Evolutionary conservation across 2,329 filamentous ascomycete genomes (phyloP).

Genomic region (Pseudogymnoascus sp.): DNA sequence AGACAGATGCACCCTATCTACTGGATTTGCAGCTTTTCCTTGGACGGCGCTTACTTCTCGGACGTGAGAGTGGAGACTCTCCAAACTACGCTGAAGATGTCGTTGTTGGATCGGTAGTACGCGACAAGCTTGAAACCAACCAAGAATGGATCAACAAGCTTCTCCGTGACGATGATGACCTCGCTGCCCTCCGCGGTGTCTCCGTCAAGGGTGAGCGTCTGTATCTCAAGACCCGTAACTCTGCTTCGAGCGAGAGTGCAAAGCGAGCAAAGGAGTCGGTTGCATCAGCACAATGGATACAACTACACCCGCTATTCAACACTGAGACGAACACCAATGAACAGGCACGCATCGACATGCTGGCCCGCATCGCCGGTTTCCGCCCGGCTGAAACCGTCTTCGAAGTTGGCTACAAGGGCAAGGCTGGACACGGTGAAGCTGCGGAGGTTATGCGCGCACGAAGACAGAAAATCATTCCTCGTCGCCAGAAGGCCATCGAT

Average conservation of each 20-base stretch:
- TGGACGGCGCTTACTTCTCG: conserved; percentile 71
- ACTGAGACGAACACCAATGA: conserved; percentile 57
- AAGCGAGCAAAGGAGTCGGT: conserved; percentile 76
- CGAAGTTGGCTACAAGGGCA: conserved; percentile 71
- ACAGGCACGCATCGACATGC: conserved; percentile 71
- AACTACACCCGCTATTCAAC: conserved; percentile 74
- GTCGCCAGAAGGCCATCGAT: conserved; percentile 32
- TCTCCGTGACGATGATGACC: conserved; percentile 64
- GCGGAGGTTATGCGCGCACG: conserved; percentile 68
- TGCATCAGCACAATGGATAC: conserved; percentile 58
- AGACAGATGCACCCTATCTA: conserved; percentile 83
- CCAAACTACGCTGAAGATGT: conserved; percentile 75
- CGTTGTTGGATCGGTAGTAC: conserved; percentile 66
- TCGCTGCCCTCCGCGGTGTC: conserved; percentile 61
- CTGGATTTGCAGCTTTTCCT: conserved; percentile 92
- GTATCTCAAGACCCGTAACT: conserved; percentile 81
- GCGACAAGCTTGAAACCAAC: conserved; percentile 64
- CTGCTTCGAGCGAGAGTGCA: conserved; percentile 82
- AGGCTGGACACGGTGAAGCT: conserved; percentile 51
- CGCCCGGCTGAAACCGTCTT: conserved; percentile 93
- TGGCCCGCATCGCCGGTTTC: conserved; percentile 81
- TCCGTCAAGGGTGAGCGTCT: conserved; percentile 84
- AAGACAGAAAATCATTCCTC: conserved; percentile 59
- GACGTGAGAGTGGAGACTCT: conserved; percentile 49
- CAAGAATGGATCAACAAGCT: conserved; percentile 80